Conservation (phyloP, 192 early-diverging fungal genomes). For the Backusella australiensis region DNA sequence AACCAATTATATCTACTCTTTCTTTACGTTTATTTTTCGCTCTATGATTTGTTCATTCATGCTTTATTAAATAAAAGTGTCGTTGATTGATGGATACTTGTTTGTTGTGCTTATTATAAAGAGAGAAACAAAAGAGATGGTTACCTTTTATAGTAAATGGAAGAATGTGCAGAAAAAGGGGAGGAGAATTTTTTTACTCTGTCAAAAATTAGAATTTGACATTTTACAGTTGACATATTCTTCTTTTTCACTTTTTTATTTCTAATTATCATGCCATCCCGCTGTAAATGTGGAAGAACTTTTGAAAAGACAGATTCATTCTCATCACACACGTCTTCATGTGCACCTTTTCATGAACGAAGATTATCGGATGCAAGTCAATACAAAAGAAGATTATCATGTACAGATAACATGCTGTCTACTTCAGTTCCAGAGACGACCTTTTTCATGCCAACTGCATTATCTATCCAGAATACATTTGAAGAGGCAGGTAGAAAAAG, state of each 20-base stretch:
- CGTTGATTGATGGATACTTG: neutral
- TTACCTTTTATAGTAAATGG: neutral
- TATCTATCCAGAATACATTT: neutral
- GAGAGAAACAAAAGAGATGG: no score
- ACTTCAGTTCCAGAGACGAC: neutral
- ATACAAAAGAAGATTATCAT: neutral
- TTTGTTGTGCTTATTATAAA: neutral
- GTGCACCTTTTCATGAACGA: neutral
- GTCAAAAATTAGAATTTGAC: neutral
- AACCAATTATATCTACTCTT: slow-evolving; percentile 15
- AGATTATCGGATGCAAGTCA: neutral
- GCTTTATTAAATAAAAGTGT: neutral
- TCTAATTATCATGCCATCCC: neutral
- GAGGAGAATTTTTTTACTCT: neutral
- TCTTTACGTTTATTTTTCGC: neutral
- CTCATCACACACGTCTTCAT: neutral
- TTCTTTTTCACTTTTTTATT: neutral
- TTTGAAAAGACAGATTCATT: slow-evolving; percentile 15
- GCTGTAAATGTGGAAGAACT: slow-evolving; percentile 11
- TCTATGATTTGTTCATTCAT: neutral
- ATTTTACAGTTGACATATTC: neutral
- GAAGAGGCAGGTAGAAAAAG: neutral
- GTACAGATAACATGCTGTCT: neutral
- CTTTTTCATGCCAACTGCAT: neutral
- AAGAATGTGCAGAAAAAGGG: neutral